Evolutionary conservation across 2,329 filamentous ascomycete species (phyloP).

Genomic region (Parastagonospora nodorum): DNA sequence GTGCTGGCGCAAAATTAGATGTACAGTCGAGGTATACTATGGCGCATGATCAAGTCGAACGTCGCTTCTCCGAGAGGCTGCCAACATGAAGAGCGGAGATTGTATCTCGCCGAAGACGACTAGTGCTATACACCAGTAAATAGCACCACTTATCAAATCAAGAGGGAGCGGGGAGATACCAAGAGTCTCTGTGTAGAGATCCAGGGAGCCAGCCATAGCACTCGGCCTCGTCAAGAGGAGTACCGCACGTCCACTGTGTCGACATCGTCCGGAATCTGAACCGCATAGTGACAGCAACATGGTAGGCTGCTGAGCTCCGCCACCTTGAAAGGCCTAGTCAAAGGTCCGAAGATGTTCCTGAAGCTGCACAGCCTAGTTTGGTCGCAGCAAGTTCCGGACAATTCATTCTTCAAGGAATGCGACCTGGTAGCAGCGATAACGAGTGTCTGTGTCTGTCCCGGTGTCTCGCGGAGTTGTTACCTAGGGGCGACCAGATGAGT

Average conservation of each 20-base stretch:
- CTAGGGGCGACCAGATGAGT: constrained; percentile 29
- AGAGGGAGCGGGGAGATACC: constrained; percentile 31
- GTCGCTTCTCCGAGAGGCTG: too few species aligned
- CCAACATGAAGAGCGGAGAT: too few species aligned
- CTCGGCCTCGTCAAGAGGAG: constrained; percentile 23
- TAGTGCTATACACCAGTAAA: constrained; percentile 31
- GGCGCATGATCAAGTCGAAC: too few species aligned
- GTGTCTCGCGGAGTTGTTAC: constrained; percentile 28
- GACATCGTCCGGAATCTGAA: constrained; percentile 8
- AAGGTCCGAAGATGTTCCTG: constrained; percentile 1
- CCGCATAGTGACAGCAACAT: constrained; percentile 6
- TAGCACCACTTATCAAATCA: constrained; percentile 28
- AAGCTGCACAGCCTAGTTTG: constrained; percentile 7
- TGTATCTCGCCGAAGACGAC: neutral
- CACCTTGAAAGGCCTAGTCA: constrained; percentile 6
- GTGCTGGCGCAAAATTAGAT: too few species aligned
- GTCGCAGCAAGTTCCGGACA: constrained; percentile 14
- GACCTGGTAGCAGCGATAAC: constrained; percentile 18
- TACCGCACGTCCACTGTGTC: constrained; percentile 5
- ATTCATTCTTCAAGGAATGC: constrained; percentile 16
- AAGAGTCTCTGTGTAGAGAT: constrained; percentile 24
- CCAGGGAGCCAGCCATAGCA: constrained; percentile 23
- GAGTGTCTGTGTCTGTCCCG: constrained; percentile 27
- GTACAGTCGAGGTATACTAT: too few species aligned
- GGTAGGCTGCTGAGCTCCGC: constrained; percentile 11